These are phyloP conservation scores for Microcyclosporella mali DNA, from an alignment of 2,329 filamentous ascomycete species.

Conservation along the genomic window DNA sequence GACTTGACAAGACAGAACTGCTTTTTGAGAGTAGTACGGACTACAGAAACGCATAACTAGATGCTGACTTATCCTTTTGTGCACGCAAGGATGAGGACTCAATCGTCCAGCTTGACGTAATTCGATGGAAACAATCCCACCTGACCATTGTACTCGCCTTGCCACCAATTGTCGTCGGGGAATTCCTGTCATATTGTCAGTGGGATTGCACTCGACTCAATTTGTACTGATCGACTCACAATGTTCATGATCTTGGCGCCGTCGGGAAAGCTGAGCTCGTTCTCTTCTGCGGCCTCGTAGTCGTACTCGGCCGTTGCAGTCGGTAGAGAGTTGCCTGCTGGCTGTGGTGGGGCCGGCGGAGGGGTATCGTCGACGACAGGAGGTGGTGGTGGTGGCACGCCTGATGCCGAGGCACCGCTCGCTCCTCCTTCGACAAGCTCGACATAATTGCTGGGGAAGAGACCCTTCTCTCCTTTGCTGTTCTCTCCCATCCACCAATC, in stretches of 20 bases:
- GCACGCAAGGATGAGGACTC: slow-evolving; percentile 7
- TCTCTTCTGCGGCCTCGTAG: slow-evolving; percentile 95
- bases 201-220: slow-evolving; percentile 19
- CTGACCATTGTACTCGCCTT: slow-evolving; percentile 73
- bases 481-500: slow-evolving; percentile 99
- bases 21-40: neutral
- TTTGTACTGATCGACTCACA: slow-evolving; percentile 47
- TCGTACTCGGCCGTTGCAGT: slow-evolving; percentile 83
- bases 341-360: slow-evolving; percentile 24
- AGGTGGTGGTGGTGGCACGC: slow-evolving; percentile 38
- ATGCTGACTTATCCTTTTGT: neutral
- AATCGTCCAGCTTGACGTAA: slow-evolving; percentile 45
- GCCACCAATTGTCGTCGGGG: slow-evolving; percentile 98
- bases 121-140: slow-evolving; percentile 69
- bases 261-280: slow-evolving; percentile 79
- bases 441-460: slow-evolving; percentile 98
- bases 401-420: slow-evolving; percentile 34
- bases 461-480: slow-evolving; percentile 69
- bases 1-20: neutral
- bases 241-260: slow-evolving; percentile 74
- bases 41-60: neutral
- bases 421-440: slow-evolving; percentile 60
- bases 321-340: slow-evolving; percentile 38
- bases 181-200: slow-evolving; percentile 59
- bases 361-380: slow-evolving; percentile 31